Percentiles rank a stretch among this genome's conserved stretches.
These are phyloP conservation scores for Thermothelomyces thermophilus DNA, from an alignment of 2,329 filamentous ascomycete species.

Conservation along the genomic window DNA sequence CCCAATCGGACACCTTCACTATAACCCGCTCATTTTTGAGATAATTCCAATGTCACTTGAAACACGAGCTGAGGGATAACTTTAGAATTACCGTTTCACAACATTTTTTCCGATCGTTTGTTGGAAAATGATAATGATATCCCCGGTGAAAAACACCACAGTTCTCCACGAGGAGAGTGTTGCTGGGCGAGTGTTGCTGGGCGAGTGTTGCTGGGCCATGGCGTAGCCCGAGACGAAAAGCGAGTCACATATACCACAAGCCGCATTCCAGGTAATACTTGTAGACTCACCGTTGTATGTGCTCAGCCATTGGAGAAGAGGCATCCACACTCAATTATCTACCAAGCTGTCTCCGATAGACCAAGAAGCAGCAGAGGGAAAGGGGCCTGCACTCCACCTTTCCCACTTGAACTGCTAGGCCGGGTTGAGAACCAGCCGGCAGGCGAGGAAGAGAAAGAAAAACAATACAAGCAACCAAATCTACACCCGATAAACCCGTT, in stretches of 20 bases:
- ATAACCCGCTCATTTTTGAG: too few relatives aligned
- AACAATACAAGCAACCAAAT: conserved; percentile 4
- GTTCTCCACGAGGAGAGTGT: too few relatives aligned
- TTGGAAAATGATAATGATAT: too few relatives aligned
- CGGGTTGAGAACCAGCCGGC: not conserved
- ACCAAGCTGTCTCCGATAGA: not conserved
- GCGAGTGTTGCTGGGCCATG: not conserved
- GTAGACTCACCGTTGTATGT: not conserved
- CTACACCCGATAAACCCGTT: conserved; percentile 1
- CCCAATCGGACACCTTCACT: too few relatives aligned
- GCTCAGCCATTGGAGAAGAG: not conserved
- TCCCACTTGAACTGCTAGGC: not conserved
- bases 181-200: not conserved
- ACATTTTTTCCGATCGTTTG: too few relatives aligned
- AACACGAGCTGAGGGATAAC: too few relatives aligned
- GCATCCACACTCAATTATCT: conserved; percentile 1
- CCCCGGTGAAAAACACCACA: too few relatives aligned
- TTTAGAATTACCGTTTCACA: too few relatives aligned
- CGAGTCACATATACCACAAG: too few relatives aligned
- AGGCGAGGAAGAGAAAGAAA: conserved; percentile 4
- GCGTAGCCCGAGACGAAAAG: too few relatives aligned
- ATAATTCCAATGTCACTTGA: too few relatives aligned
- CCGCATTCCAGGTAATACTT: not conserved
- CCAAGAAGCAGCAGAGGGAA: conserved; percentile 2
- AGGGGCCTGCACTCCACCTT: conserved; percentile 22